Base-by-base conservation (phyloP, 2,329 filamentous ascomycete genomes). In the Lachnellula arida region DNA sequence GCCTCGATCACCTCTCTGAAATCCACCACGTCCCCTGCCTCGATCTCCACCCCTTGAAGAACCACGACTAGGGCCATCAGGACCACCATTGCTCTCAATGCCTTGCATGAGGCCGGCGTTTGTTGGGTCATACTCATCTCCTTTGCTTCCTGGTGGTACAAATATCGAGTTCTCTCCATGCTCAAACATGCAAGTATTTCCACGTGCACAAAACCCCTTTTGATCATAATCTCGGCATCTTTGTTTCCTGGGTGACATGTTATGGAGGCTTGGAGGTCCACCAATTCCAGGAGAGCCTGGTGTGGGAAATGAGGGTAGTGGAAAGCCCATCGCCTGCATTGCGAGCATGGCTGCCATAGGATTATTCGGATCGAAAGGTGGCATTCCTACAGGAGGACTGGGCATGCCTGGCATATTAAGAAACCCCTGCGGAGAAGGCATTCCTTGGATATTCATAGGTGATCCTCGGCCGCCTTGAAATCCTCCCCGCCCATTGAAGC, bases 131-230 rank as follows among this genome's bases (percentile, higher is more conserved):
- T 87, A 86, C 65, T 84, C 82, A 39, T 68, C 67, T 8, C 48
- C 39, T 50, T 58, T 55, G 15, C 59, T 57, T 42, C 53, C 59
- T 34, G 65, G 65, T 35, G 71, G 70, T 32, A 71, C 67, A 57
- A 67, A 72, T 42, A 78, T 73, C 12, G 77, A 75, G 59, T 83
- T 78, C 50, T 78, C 76, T 8, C 81, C 83, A 67, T 93, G 89
- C 63, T 90, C 84, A 64, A 81, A 91, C 40, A 76, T 79, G 71
- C 89, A 92, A 22, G 78, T 80, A 63, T 77, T 82, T 3, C 87
- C 87, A 40, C 84, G 75, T 5, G 83, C 78, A 67, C 89, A 92
- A 65, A 81, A 89, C 0, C 89, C 89, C 63, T 88, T 88, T 1
- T 74, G 81, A 56, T 90, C 86, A 64, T 88, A 91, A 68, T 90